Conservation (phyloP, 2,329 filamentous ascomycete genomes). For the Colletotrichum tropicicola region DNA sequence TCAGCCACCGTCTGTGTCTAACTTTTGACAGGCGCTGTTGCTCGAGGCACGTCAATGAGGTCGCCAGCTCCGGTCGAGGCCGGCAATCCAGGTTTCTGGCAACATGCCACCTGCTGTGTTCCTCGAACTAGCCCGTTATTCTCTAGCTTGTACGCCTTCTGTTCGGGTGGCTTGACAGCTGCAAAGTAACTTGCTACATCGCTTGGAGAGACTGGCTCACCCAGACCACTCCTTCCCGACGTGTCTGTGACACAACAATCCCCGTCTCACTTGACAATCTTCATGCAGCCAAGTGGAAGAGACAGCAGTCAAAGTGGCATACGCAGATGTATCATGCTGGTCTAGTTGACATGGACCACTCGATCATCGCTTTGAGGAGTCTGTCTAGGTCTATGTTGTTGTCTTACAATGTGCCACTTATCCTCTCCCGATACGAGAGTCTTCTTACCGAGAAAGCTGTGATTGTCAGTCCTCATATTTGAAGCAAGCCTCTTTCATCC, state of each 20-base stretch:
- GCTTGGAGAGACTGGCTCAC: not conserved
- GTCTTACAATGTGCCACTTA: not conserved
- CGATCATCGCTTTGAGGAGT: not conserved
- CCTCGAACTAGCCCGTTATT: not conserved
- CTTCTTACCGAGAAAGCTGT: not conserved
- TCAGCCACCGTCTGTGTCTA: not conserved
- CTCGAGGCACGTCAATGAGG: not conserved
- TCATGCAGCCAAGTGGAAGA: not conserved
- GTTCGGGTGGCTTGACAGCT: too few species aligned
- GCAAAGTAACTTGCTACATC: too few species aligned
- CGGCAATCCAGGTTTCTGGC: not conserved
- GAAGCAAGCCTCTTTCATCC: not conserved
- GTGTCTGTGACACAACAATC: not conserved
- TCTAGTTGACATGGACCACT: not conserved
- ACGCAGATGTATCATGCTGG: not conserved
- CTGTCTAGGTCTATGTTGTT: not conserved
- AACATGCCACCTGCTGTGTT: not conserved
- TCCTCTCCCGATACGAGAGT: not conserved
- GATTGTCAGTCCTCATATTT: not conserved
- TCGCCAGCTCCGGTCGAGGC: not conserved
- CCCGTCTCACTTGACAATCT: not conserved
- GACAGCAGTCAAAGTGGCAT: constrained; percentile 17
- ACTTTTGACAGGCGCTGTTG: too few species aligned
- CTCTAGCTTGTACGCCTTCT: not conserved
- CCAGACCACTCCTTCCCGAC: not conserved